Conservation (phyloP, 495 filamentous ascomycete species). For the Podospora comata region DNA sequence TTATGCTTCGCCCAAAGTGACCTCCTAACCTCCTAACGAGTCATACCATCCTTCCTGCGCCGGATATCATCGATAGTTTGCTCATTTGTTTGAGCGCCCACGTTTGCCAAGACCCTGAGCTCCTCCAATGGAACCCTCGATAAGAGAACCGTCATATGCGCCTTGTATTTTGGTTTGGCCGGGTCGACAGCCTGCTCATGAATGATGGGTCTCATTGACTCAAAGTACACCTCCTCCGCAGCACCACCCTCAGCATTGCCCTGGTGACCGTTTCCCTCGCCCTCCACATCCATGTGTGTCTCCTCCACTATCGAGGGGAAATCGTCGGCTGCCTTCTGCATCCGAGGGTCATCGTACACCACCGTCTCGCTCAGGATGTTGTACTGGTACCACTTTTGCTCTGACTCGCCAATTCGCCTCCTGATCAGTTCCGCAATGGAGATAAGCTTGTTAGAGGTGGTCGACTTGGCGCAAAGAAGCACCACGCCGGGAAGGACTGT, state of each 20-base stretch:
- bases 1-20: neutral
- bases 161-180: conserved; percentile 27
- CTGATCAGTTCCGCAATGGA: conserved; percentile 64
- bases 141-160: conserved; percentile 59
- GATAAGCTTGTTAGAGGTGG: conserved; percentile 56
- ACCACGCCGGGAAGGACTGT: conserved; percentile 32
- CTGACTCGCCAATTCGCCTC: conserved; percentile 50
- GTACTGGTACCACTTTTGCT: conserved; percentile 62
- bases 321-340: conserved; percentile 23
- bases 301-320: conserved; percentile 37
- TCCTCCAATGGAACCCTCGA: conserved; percentile 52
- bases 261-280: conserved; percentile 18
- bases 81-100: conserved; percentile 40
- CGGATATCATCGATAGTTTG: conserved; percentile 26
- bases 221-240: conserved; percentile 51
- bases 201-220: conserved; percentile 49
- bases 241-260: conserved; percentile 37
- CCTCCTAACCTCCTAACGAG: conserved; percentile 14
- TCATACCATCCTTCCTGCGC: conserved; percentile 23
- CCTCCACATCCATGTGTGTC: conserved; percentile 31
- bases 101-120: conserved; percentile 33
- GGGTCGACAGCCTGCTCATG: conserved; percentile 42
- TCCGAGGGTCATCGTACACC: conserved; percentile 20
- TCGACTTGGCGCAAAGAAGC: conserved; percentile 52
- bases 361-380: conserved; percentile 44